These are phyloP conservation scores for Massospora cicadina DNA, from an alignment of 371 early-diverging fungal species.

Conservation along the genomic window DNA sequence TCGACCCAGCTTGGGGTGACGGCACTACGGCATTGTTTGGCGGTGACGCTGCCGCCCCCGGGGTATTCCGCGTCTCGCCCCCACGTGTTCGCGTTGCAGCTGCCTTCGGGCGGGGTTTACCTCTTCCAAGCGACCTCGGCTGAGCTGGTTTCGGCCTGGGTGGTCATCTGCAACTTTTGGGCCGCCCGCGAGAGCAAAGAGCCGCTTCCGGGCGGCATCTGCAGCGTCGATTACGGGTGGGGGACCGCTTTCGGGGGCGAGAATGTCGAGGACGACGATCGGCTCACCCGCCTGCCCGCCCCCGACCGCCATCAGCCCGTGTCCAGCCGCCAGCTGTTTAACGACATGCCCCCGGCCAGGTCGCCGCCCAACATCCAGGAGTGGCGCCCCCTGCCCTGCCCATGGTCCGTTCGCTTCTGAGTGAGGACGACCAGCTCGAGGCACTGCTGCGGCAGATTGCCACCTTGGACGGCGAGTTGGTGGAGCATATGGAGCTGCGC, in stretches of 20 bases:
- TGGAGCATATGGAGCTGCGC: constrained; percentile 27
- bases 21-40: constrained; percentile 51
- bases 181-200: constrained; percentile 73
- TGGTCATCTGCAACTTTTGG: constrained; percentile 73
- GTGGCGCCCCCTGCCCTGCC: constrained; percentile 13
- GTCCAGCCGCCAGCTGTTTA: neutral
- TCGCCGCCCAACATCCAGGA: constrained; percentile 12
- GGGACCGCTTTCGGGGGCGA: constrained; percentile 29
- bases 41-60: constrained; percentile 60
- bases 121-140: constrained; percentile 59
- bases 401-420: constrained; percentile 12
- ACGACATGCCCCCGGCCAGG: constrained; percentile 11
- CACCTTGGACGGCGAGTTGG: constrained; percentile 23
- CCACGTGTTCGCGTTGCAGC: constrained; percentile 62
- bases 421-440: constrained; percentile 21
- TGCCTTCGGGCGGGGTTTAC: constrained; percentile 56
- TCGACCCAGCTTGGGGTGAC: constrained; percentile 30
- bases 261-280: constrained; percentile 17
- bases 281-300: constrained; percentile 14
- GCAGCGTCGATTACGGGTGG: constrained; percentile 86
- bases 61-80: constrained; percentile 62
- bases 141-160: constrained; percentile 62
- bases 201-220: constrained; percentile 62
- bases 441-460: constrained; percentile 23
- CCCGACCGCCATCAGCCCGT: constrained; percentile 8